Percentiles rank a stretch among this genome's conserved stretches.
These are phyloP conservation scores for Amylocystis lapponica DNA, from an alignment of 768 basidiomycete species.

Conservation along the genomic window DNA sequence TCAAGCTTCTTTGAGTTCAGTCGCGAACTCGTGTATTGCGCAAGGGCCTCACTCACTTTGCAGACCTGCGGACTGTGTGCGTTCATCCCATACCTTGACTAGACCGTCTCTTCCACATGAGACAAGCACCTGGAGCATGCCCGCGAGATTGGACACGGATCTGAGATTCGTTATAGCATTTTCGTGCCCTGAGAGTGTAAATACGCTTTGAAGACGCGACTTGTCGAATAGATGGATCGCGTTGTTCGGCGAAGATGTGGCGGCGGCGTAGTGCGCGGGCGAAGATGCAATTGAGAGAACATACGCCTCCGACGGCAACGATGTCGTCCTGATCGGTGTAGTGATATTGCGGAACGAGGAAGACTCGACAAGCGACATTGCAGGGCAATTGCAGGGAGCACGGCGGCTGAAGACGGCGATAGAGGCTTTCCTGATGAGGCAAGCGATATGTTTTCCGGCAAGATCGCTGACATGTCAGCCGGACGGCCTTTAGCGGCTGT, in stretches of 20 bases:
- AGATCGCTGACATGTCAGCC: no score
- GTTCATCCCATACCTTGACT: constrained; percentile 72
- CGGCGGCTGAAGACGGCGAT: not conserved
- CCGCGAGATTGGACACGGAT: constrained; percentile 36
- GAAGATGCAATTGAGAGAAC: constrained; percentile 52
- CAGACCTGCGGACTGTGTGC: constrained; percentile 43
- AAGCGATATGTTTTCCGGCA: not conserved
- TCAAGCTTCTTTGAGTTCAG: constrained; percentile 23
- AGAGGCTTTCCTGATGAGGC: not conserved
- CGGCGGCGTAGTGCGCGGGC: constrained; percentile 48
- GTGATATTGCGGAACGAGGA: constrained; percentile 18
- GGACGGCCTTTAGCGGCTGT: not conserved
- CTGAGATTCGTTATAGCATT: constrained; percentile 51
- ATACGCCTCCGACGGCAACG: constrained; percentile 43
- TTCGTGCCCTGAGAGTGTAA: constrained; percentile 52
- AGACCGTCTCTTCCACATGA: constrained; percentile 69
- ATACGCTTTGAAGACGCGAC: constrained; percentile 38
- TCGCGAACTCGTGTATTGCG: constrained; percentile 5
- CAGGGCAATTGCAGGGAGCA: not conserved
- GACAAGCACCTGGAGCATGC: constrained; percentile 41
- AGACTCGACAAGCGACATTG: constrained; percentile 31
- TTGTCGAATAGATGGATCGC: constrained; percentile 65
- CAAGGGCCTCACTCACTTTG: constrained; percentile 45
- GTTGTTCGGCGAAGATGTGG: constrained; percentile 57
- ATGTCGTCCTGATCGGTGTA: constrained; percentile 25